Evolutionary conservation across 2,329 filamentous ascomycete genomes (phyloP), one percentile per base, ranked within the genome.

Genomic region (Dactylellina sp.): DNA sequence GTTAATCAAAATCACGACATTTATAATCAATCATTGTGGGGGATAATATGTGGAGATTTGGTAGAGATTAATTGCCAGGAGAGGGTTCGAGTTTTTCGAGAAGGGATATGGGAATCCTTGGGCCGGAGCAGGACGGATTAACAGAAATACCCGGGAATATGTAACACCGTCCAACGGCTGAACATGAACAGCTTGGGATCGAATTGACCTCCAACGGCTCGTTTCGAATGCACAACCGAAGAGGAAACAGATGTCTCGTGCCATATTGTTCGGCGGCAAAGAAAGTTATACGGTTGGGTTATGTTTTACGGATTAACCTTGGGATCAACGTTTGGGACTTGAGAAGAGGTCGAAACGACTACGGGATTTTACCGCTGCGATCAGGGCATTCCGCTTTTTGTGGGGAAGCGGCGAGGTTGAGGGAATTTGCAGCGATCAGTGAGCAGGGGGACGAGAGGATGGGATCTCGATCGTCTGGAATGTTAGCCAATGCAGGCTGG

Each of bases 71-170:
- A 40, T 4, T 40, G 37, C 32, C 32, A 35, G 12, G 37, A 40
- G 37, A 16, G 4, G 37, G 37, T 12, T 22, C 37, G 12, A 16
- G 20, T 55, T 39, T 28, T 28, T n/a, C 1, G 4, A 16, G 14
- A 22, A n/a, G 18, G 16, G 32, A 16, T 18, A 14, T 40, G 28
- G 28, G 28, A 32, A 55, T 20, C 50, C 50, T 28, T 24, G 2
- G 50, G n/a, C 20, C 14, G 35, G 35, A 40, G 32, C 32, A 5
- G 55, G 50, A 49, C 55, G 53, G 63, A 52, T 52, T 39, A 46
- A 68, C 63, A 57, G 55, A 53, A 53, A 60, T 57, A 57, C 40
- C 37, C 53, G 53, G 53, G 37, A 60, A 68, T 59, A 22, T 66
- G 62, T 66, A 59, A 66, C 62, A 52, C 40, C 50, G 28, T 39